phyloP scores from a whole-genome alignment of 768 basidiomycete genomes.

The Tulasnella sp. region DNA sequence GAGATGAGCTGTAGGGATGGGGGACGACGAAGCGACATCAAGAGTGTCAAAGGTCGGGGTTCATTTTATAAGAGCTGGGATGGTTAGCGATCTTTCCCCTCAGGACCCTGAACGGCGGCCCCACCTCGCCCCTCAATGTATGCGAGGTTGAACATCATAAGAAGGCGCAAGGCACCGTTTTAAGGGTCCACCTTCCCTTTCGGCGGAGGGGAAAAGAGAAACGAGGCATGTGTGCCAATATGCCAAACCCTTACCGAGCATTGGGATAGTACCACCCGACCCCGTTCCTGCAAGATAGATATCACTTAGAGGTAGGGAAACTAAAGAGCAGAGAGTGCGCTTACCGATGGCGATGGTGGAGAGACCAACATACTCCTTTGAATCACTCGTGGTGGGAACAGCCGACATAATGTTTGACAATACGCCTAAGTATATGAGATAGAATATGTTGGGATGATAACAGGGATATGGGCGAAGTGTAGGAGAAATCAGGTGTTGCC shows the following conservation, averaged over 20 bases:
- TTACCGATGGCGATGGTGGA: constrained; percentile 6
- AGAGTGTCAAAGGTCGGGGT: too few relatives aligned
- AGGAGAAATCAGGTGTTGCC: not conserved
- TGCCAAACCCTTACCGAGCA: constrained; percentile 13
- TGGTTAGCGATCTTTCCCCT: too few relatives aligned
- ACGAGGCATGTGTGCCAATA: too few relatives aligned
- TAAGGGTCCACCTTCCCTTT: too few relatives aligned
- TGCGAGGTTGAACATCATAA: too few relatives aligned
- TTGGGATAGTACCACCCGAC: constrained; percentile 12
- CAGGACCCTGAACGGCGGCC: too few relatives aligned
- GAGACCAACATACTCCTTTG: constrained; percentile 12
- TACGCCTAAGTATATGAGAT: not conserved
- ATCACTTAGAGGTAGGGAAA: not conserved
- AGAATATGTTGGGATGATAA: not conserved
- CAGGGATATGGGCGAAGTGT: not conserved
- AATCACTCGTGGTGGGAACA: not conserved
- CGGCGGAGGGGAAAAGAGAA: too few relatives aligned
- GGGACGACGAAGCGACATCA: too few relatives aligned
- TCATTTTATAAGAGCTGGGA: too few relatives aligned
- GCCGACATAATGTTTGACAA: not conserved
- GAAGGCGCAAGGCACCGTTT: too few relatives aligned
- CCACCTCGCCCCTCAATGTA: too few relatives aligned
- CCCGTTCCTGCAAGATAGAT: not conserved
- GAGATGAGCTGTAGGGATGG: too few relatives aligned
- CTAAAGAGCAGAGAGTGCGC: not conserved